Percentiles rank a stretch among this genome's conserved stretches.
Conservation (phyloP, 2,329 filamentous ascomycete species). For the Fusarium liriodendri region DNA sequence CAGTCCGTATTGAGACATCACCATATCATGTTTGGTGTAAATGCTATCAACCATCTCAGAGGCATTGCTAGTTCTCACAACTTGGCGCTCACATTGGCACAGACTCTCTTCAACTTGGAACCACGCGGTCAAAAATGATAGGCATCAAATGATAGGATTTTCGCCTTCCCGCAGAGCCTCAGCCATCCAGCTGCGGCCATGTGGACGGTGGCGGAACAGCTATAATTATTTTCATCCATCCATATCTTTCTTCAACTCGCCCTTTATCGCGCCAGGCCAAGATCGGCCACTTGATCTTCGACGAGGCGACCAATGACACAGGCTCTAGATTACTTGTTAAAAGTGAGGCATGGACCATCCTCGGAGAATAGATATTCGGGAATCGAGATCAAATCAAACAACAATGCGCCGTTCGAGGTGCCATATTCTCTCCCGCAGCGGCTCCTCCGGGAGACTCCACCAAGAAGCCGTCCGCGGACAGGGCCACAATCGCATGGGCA, state of each 20-base stretch:
- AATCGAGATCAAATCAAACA: slow-evolving; percentile 13
- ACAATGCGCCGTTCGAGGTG: background rate
- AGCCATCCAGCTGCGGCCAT: slow-evolving; percentile 32
- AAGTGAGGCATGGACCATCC: background rate
- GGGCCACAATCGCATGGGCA: slow-evolving; percentile 20
- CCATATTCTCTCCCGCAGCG: slow-evolving; percentile 1
- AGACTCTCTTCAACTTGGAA: slow-evolving; percentile 28
- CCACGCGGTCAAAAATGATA: slow-evolving; percentile 21
- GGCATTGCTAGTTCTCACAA: background rate
- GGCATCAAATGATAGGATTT: slow-evolving; percentile 8
- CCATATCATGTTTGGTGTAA: background rate
- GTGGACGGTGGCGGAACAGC: slow-evolving; percentile 29
- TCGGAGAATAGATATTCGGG: background rate
- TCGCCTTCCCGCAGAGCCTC: slow-evolving; percentile 38
- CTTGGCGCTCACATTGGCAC: slow-evolving; percentile 23
- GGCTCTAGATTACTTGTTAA: background rate
- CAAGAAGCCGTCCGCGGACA: slow-evolving; percentile 17
- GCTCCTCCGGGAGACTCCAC: slow-evolving; percentile 24
- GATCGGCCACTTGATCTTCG: background rate
- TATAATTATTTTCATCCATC: background rate
- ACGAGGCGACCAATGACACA: background rate
- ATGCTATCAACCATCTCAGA: background rate
- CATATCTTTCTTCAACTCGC: background rate
- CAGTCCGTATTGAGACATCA: background rate
- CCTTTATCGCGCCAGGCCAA: background rate